Conservation (phyloP, 257 asterid species). For the Lycium barbarum region DNA sequence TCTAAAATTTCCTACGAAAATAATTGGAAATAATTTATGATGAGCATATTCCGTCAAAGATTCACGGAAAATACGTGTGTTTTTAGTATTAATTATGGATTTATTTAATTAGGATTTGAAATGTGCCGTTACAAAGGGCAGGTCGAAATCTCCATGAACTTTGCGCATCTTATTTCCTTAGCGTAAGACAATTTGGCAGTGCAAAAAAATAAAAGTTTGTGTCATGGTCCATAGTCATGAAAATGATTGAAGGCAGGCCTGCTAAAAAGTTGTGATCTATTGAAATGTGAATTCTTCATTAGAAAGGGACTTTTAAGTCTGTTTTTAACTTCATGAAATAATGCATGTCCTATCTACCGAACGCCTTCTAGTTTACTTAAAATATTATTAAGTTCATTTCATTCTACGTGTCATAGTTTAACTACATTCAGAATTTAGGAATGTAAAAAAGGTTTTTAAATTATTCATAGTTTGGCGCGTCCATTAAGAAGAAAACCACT, state of each 20-base stretch:
- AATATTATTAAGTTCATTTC: too few relatives aligned
- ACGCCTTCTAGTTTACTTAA: too few relatives aligned
- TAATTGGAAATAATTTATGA: not conserved
- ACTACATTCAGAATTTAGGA: too few relatives aligned
- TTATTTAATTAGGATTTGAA: too few relatives aligned
- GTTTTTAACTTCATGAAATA: too few relatives aligned
- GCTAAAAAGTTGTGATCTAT: not conserved
- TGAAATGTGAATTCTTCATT: not conserved
- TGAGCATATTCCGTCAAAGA: rapidly evolving
- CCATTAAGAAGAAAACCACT: too few relatives aligned
- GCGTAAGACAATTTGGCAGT: not conserved
- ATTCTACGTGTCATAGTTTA: too few relatives aligned
- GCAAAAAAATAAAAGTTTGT: not conserved
- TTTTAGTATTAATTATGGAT: not conserved
- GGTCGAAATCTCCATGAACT: not conserved
- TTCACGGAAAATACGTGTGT: not conserved
- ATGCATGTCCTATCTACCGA: too few relatives aligned
- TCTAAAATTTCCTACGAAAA: not conserved
- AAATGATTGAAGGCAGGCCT: slow-evolving; percentile 3
- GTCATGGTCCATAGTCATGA: not conserved
- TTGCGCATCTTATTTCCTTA: not conserved
- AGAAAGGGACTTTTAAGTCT: not conserved
- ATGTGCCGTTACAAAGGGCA: not conserved
- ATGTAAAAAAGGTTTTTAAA: too few relatives aligned
- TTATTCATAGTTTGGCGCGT: too few relatives aligned